Conservation (phyloP, 768 basidiomycete genomes). For the Leccinum variicolor region DNA sequence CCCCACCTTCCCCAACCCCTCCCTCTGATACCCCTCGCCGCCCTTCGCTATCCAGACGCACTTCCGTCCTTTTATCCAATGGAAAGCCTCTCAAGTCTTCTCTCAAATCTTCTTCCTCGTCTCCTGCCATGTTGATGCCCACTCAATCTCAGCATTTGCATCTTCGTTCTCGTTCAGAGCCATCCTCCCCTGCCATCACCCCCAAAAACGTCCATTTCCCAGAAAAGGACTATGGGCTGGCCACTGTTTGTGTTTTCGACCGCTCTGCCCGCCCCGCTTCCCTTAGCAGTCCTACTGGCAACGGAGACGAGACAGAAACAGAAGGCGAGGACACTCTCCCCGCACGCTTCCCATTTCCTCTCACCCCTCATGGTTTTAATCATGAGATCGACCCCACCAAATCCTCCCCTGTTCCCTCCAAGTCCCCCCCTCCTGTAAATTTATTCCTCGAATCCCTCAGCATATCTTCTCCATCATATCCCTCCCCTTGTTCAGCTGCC, state of each 20-base stretch:
- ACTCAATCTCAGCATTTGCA: constrained; percentile 10
- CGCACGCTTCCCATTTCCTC: constrained; percentile 25
- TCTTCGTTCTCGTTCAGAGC: constrained; percentile 50
- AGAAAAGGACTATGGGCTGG: constrained; percentile 54
- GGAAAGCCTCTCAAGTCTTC: constrained; percentile 88
- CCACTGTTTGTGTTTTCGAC: constrained; percentile 59
- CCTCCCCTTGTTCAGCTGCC: neutral
- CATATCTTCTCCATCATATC: constrained; percentile 19
- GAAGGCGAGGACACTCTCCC: constrained; percentile 28
- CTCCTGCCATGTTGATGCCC: constrained; percentile 10
- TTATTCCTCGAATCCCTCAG: constrained; percentile 37
- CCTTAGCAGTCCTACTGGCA: constrained; percentile 31
- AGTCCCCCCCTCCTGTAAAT: constrained; percentile 19
- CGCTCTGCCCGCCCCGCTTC: constrained; percentile 68
- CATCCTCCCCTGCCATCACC: constrained; percentile 50
- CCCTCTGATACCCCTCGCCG: constrained; percentile 2
- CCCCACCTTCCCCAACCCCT: constrained; percentile 9
- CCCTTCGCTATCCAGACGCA: constrained; percentile 31
- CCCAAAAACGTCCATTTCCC: constrained; percentile 92
- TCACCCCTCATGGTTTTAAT: constrained; percentile 9
- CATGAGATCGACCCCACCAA: constrained; percentile 23
- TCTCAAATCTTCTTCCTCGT: constrained; percentile 52
- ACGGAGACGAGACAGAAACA: constrained; percentile 45
- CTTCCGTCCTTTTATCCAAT: constrained; percentile 52
- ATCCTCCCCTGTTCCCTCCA: constrained; percentile 12